A percentile compares a stretch with the other conserved stretches of the same genome.
phyloP scores from a whole-genome alignment of 768 basidiomycete species.

The Auricularia sp. region DNA sequence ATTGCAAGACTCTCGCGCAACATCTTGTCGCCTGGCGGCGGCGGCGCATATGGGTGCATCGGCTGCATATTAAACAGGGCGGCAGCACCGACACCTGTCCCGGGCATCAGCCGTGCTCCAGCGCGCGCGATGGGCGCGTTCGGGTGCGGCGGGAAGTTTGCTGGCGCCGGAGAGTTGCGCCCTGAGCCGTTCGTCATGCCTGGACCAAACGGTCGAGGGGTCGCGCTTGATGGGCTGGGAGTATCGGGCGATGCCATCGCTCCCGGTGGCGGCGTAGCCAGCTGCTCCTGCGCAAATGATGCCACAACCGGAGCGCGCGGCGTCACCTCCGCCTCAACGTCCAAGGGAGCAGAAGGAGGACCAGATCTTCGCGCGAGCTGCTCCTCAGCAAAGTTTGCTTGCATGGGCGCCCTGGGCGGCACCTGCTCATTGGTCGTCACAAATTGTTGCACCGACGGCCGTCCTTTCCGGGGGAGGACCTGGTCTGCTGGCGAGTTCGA shows the following conservation, averaged over 20 bases:
- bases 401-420: neutral
- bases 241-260: neutral
- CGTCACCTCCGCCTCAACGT: neutral
- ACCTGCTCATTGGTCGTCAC: neutral
- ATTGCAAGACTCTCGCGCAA: slow-evolving; percentile 15
- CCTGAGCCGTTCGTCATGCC: neutral
- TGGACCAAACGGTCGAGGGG: neutral
- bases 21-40: slow-evolving; percentile 8
- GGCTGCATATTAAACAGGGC: neutral
- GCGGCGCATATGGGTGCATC: neutral
- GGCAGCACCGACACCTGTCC: neutral
- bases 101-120: neutral
- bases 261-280: neutral
- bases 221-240: neutral
- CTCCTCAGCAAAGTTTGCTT: neutral
- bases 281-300: neutral
- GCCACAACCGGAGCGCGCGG: neutral
- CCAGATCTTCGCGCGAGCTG: neutral
- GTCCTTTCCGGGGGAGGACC: neutral
- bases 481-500: neutral
- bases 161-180: neutral
- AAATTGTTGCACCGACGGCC: neutral
- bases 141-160: slow-evolving; percentile 42
- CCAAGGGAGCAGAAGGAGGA: neutral
- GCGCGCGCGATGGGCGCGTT: slow-evolving; percentile 32